Evolutionary conservation across 106 monocot species (phyloP).

Genomic region (Phalaenopsis aphrodite): DNA sequence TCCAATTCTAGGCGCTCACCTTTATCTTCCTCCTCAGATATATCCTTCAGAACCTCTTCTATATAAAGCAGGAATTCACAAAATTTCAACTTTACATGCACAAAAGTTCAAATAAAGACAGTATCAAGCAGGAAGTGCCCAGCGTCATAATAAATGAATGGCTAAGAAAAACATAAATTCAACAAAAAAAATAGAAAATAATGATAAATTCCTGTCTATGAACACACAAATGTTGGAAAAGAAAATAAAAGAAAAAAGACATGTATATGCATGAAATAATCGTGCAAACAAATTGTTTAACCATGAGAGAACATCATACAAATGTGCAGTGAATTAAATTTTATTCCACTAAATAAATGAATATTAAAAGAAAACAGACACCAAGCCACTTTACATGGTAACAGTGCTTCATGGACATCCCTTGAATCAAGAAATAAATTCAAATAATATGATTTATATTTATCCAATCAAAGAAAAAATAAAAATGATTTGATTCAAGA

Average conservation of each 20-base stretch:
- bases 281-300: not conserved
- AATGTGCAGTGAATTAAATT: not conserved
- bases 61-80: slow-evolving; percentile 15
- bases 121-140: not conserved
- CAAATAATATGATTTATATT: not conserved
- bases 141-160: not conserved
- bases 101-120: not conserved
- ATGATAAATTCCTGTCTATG: not conserved
- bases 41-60: slow-evolving; percentile 40
- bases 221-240: not conserved
- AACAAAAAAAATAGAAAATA: not conserved
- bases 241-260: not conserved
- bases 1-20: slow-evolving; percentile 66
- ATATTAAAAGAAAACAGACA: not conserved
- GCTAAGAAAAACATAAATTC: not conserved
- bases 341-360: not conserved
- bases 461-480: not conserved
- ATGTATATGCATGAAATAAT: not conserved
- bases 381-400: not conserved
- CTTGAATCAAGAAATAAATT: no score
- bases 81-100: not conserved
- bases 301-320: not conserved
- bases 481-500: not conserved
- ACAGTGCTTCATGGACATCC: no score
- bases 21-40: slow-evolving; percentile 61